Base-by-base conservation (phyloP, 2,329 filamentous ascomycete genomes). In the Diaporthe citrichinensis region DNA sequence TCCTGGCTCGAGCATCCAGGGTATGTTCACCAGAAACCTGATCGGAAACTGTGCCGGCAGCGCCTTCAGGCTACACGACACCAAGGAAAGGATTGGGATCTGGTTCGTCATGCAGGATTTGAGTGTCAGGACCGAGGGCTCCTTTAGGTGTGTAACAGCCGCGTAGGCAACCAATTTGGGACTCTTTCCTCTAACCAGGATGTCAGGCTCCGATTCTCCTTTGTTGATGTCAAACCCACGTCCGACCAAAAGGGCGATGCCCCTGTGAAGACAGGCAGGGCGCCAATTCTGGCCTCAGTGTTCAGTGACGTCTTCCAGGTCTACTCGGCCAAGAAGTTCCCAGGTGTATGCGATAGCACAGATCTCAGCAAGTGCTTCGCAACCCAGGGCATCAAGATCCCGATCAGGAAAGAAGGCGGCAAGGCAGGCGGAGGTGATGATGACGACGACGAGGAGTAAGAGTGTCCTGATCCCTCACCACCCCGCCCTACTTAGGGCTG, bases 101-200 rank as follows among this genome's bases (percentile, higher is more conserved):
- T 99, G 96, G 96, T 99, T 99, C 81, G 94, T 99, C 61, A 88
- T 98, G 72, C 96, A 98, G 83, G 97, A 99, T 85, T 88, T 99
- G 58, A 98, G 95, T 80, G 96, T 99, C 44, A 91, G 97, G 61
- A 98, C 95, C 0, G 97, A 98, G 84, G 97, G 97, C 15, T 91
- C 88, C 76, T 99, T 98, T 84, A 90, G 96, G 95, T 97, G 89
- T 80, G 88, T 82, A 20, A 49, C 36, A 23, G 17, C 59, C 23
- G 23, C 34, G 25, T 39, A 46, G 62, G 31, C 8, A 28, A 5
- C 8, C 31, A 23, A 25, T 8, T 2, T 20, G n/a, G 31, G 12
- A 28, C 15, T 51, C 23, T n/a, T 51, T 9, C 7, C 12, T 44
- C 44, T 74, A 15, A 44, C 55, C 77, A 49, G 76, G 34, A 15